phyloP scores from a whole-genome alignment of 495 filamentous ascomycete genomes.

The Neurospora intermedia region DNA sequence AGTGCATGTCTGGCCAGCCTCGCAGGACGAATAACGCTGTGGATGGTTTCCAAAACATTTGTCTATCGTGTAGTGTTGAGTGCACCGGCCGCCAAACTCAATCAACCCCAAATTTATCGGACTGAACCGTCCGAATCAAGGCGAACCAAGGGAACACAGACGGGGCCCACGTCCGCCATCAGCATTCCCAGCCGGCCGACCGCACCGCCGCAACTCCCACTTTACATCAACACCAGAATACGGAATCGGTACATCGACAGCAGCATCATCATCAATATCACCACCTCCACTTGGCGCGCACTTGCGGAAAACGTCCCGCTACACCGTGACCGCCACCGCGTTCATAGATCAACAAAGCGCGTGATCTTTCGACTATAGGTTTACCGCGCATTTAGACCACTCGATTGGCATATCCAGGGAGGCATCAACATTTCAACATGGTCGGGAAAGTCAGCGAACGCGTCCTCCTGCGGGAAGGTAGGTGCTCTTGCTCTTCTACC shows the following conservation, averaged over 20 bases:
- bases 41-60: background rate
- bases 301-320: background rate
- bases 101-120: background rate
- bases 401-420: background rate
- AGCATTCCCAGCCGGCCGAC: background rate
- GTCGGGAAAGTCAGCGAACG: conserved; percentile 45
- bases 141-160: background rate
- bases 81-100: background rate
- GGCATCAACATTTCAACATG: conserved; percentile 19
- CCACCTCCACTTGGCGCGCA: background rate
- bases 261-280: background rate
- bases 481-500: conserved; percentile 1
- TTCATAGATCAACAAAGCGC: background rate
- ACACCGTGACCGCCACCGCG: background rate
- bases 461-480: conserved; percentile 41
- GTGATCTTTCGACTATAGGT: background rate
- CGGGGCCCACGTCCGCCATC: background rate
- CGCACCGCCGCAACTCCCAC: background rate
- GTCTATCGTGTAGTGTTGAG: background rate
- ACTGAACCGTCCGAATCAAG: background rate
- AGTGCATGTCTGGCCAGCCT: background rate
- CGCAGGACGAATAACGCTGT: background rate
- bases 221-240: background rate
- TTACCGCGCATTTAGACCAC: background rate
- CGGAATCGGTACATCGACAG: background rate